These are phyloP conservation scores for Ananas comosus DNA, from an alignment of 176 grass and related monocot species.

Conservation along the genomic window DNA sequence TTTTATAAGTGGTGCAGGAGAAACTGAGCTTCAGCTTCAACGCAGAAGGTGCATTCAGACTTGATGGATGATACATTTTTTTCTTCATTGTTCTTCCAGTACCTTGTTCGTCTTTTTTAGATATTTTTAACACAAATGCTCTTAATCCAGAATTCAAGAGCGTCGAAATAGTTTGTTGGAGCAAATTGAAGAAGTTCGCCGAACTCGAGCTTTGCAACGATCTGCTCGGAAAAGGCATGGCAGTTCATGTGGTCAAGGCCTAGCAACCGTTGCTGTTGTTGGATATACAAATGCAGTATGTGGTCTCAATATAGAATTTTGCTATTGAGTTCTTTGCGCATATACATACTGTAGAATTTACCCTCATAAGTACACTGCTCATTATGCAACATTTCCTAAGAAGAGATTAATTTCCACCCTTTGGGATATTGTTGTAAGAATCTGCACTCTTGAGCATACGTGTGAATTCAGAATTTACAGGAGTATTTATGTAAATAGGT, in stretches of 20 bases:
- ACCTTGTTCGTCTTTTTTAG: constrained; percentile 21
- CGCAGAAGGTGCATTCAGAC: constrained; percentile 58
- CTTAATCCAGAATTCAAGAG: constrained; percentile 71
- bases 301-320: constrained; percentile 17
- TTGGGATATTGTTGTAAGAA: not conserved
- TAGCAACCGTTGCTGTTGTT: constrained; percentile 78
- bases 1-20: constrained; percentile 90
- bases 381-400: too few relatives aligned
- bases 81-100: constrained; percentile 8
- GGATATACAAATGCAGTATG: constrained; percentile 97
- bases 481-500: not conserved
- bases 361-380: too few relatives aligned
- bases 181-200: constrained; percentile 80
- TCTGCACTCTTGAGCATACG: too few relatives aligned
- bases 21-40: constrained; percentile 97
- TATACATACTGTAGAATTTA: too few relatives aligned
- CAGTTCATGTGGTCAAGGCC: constrained; percentile 61
- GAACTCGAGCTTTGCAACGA: constrained; percentile 74
- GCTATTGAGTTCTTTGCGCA: not conserved
- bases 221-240: constrained; percentile 77
- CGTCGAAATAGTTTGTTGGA: constrained; percentile 45
- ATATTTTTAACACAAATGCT: not conserved
- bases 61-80: constrained; percentile 1
- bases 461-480: too few relatives aligned
- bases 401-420: too few relatives aligned